Base-by-base conservation (phyloP, 495 filamentous ascomycete species). In the Aspergillus indologenus region DNA sequence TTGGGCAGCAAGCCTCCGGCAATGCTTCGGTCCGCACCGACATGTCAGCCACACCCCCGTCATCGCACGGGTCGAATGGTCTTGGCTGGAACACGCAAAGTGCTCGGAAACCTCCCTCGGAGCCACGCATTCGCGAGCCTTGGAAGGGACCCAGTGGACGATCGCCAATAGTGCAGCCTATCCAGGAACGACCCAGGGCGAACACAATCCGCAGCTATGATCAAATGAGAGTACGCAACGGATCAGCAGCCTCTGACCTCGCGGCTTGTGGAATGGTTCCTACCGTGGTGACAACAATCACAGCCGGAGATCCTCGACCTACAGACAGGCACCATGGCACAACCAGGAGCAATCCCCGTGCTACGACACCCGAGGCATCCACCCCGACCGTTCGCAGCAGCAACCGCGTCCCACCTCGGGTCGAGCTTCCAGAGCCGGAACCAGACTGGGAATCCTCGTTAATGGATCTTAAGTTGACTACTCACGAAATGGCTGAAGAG, bases 131-230 rank as follows among this genome's bases (percentile, higher is more conserved):
- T 29, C 71, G 72, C 53, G 75, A 79, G 52, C 77, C 77, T 47
- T 84, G 81, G 81, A 81, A 74, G 50, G 76, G 81, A 34, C 71
- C 77, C 24, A 80, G 73, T 61, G 80, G 80, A 49, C 79, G 80
- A 23, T 62, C 70, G 21, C 69, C 72, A 23, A 77, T 82, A 45
- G 65, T 80, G 14, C 56, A 57, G 14, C 70, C 70, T 21, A 64
- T 72, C 26, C 62, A 70, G 18, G 65, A 70, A 57, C 67, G 63
- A 18, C 61, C 54, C 52, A 60, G 58, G 52, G 56, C 55, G 4
- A 62, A 62, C 18, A 34, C 63, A 14, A 63, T 59, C 11, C 26
- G 58, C 54, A 69, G 60, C 44, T 53, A 53, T 26, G 59, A 65
- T 29, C 46, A 64, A 8, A 45, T 63, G 29, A 61, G 58, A 53